Evolutionary conservation across 2,329 filamentous ascomycete species (phyloP).

Genomic region (Monosporascus sp.): DNA sequence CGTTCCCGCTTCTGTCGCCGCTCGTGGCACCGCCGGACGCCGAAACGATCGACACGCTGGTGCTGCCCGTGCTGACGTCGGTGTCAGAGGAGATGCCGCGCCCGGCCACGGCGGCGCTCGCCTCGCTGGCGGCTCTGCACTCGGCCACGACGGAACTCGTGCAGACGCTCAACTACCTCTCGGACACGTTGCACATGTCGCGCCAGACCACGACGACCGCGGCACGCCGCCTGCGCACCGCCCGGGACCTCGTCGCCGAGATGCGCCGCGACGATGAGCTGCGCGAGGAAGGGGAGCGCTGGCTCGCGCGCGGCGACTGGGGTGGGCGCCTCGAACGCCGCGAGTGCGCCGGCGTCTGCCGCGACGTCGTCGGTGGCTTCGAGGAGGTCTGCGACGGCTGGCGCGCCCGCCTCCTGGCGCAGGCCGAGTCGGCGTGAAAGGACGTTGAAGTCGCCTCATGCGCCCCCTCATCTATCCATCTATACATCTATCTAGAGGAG

Average conservation of each 20-base stretch:
- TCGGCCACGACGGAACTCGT: slow-evolving; percentile 68
- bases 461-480: not conserved
- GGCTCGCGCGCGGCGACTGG: slow-evolving; percentile 81
- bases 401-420: slow-evolving; percentile 68
- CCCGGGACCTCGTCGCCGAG: slow-evolving; percentile 80
- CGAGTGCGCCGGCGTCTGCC: slow-evolving; percentile 78
- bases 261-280: slow-evolving; percentile 78
- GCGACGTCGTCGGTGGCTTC: slow-evolving; percentile 86
- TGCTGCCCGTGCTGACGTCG: slow-evolving; percentile 57
- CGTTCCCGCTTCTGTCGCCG: slow-evolving; percentile 66
- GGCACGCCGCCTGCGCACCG: slow-evolving; percentile 70
- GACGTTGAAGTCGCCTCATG: not conserved
- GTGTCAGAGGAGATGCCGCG: slow-evolving; percentile 64
- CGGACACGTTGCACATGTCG: slow-evolving; percentile 90
- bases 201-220: slow-evolving; percentile 82
- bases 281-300: slow-evolving; percentile 74
- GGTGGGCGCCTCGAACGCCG: slow-evolving; percentile 67
- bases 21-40: slow-evolving; percentile 57
- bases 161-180: slow-evolving; percentile 76
- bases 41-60: slow-evolving; percentile 62
- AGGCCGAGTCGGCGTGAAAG: slow-evolving; percentile 43
- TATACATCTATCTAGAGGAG: not conserved
- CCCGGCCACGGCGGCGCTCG: slow-evolving; percentile 56
- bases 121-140: slow-evolving; percentile 64
- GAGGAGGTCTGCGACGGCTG: slow-evolving; percentile 84